Evolutionary conservation across 2,329 filamentous ascomycete species (phyloP).

Genomic region (Scedosporium apiospermum): DNA sequence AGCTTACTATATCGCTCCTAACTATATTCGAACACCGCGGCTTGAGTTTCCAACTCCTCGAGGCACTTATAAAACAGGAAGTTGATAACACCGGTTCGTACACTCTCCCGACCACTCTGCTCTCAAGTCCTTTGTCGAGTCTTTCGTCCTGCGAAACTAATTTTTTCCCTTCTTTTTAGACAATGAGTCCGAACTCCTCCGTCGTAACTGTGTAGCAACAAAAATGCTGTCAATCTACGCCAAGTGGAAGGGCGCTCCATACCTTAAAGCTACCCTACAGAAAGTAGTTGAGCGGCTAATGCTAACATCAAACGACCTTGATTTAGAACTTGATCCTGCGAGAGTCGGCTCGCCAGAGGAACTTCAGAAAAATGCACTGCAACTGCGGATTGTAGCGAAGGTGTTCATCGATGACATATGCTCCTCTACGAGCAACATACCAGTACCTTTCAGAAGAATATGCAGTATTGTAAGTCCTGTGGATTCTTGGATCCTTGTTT

Average conservation of each 20-base stretch:
- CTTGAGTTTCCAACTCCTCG: conserved; percentile 51
- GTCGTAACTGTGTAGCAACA: conserved; percentile 61
- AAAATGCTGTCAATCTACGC: conserved; percentile 64
- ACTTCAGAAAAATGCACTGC: conserved; percentile 55
- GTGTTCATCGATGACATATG: conserved; percentile 65
- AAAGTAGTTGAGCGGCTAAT: conserved; percentile 59
- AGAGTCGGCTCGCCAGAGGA: conserved; percentile 52
- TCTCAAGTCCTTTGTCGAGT: neutral
- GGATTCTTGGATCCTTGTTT: neutral
- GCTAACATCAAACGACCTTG: conserved; percentile 56
- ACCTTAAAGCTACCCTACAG: conserved; percentile 54
- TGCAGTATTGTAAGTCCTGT: conserved; percentile 49
- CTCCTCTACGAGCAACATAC: conserved; percentile 51
- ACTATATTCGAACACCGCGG: conserved; percentile 63
- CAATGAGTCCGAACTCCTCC: conserved; percentile 57
- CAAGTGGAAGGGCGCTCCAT: conserved; percentile 59
- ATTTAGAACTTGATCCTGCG: conserved; percentile 58
- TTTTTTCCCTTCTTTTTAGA: conserved; percentile 27
- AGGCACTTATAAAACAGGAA: conserved; percentile 59
- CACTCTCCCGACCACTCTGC: neutral
- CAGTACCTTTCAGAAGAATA: conserved; percentile 55
- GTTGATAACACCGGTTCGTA: conserved; percentile 52
- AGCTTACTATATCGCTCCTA: conserved; percentile 56
- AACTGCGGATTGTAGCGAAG: conserved; percentile 57
- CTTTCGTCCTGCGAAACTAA: conserved; percentile 1